These are phyloP conservation scores for Calocera viscosa DNA, from an alignment of 768 basidiomycete genomes.

Conservation along the genomic window DNA sequence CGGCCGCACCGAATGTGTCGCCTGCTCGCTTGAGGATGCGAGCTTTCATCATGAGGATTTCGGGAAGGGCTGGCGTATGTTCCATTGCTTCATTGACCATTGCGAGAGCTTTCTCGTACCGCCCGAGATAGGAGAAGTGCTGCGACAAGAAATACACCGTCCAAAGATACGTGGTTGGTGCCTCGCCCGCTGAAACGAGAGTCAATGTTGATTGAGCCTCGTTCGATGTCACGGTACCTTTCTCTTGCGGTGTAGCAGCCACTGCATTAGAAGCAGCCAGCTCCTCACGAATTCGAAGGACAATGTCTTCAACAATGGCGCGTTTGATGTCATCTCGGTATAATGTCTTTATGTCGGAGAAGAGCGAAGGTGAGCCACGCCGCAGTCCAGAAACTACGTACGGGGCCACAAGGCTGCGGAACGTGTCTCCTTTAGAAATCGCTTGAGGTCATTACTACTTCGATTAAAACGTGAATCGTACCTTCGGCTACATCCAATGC, in stretches of 20 bases:
- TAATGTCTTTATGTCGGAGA: constrained; percentile 79
- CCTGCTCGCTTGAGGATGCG: constrained; percentile 79
- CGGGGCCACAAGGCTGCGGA: constrained; percentile 46
- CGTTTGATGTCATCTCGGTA: constrained; percentile 58
- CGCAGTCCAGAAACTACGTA: constrained; percentile 61
- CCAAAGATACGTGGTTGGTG: constrained; percentile 84
- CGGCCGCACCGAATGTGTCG: constrained; percentile 62
- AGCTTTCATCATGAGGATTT: constrained; percentile 69
- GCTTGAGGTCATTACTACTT: background rate
- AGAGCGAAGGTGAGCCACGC: constrained; percentile 86
- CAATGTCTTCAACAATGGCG: constrained; percentile 52
- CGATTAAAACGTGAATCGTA: constrained; percentile 19
- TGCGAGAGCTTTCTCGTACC: constrained; percentile 39
- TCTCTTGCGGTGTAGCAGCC: background rate
- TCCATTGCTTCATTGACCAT: constrained; percentile 51
- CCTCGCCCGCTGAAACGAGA: constrained; percentile 28
- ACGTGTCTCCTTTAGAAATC: constrained; percentile 44
- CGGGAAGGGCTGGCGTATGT: constrained; percentile 91
- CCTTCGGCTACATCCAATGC: constrained; percentile 54
- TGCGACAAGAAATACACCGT: constrained; percentile 89
- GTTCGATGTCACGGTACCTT: constrained; percentile 12
- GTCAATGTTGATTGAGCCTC: constrained; percentile 5
- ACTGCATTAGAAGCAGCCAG: constrained; percentile 17
- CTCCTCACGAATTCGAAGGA: constrained; percentile 38
- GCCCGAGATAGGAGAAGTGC: constrained; percentile 59